phyloP scores from a whole-genome alignment of 2,329 filamentous ascomycete species.

The Aspergillus ruber region DNA sequence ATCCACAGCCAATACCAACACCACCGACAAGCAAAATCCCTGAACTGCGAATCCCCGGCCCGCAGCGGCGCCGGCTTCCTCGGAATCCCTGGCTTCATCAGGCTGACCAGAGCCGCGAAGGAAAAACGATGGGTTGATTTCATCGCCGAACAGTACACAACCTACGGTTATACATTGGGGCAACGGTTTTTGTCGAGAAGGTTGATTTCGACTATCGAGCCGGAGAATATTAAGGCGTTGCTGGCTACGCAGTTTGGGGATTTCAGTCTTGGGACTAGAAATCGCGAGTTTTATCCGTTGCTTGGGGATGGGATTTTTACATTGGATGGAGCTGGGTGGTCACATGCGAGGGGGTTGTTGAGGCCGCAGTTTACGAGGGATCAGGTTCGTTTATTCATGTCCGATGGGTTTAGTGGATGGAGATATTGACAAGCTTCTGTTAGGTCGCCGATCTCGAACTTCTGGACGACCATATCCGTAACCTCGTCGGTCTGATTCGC shows the following conservation, averaged over 20 bases:
- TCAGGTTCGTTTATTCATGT: slow-evolving; percentile 51
- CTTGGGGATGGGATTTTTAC: slow-evolving; percentile 51
- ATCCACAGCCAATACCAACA: slow-evolving; percentile 16
- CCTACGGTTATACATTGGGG: slow-evolving; percentile 20
- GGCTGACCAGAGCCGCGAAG: slow-evolving; percentile 16
- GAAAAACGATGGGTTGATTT: slow-evolving; percentile 27
- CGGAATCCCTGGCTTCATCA: slow-evolving; percentile 21
- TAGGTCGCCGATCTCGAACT: slow-evolving; percentile 59
- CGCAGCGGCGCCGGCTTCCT: slow-evolving; percentile 9
- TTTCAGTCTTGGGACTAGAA: slow-evolving; percentile 70
- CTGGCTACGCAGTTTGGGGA: slow-evolving; percentile 76
- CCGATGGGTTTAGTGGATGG: not conserved
- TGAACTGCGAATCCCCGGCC: slow-evolving; percentile 18
- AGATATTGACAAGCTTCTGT: not conserved
- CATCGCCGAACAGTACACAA: slow-evolving; percentile 17
- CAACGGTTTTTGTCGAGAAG: slow-evolving; percentile 15
- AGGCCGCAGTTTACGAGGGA: slow-evolving; percentile 82
- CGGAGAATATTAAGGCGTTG: slow-evolving; percentile 72
- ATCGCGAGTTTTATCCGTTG: slow-evolving; percentile 54
- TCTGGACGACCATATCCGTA: slow-evolving; percentile 71
- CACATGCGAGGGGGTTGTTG: slow-evolving; percentile 69
- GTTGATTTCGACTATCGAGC: slow-evolving; percentile 28
- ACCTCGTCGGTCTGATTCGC: slow-evolving; percentile 59
- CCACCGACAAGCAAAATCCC: slow-evolving; percentile 18
- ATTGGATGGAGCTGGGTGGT: slow-evolving; percentile 73